Evolutionary conservation across 2,329 filamentous ascomycete species (phyloP).

Genomic region (Trichoderma endophyticum): DNA sequence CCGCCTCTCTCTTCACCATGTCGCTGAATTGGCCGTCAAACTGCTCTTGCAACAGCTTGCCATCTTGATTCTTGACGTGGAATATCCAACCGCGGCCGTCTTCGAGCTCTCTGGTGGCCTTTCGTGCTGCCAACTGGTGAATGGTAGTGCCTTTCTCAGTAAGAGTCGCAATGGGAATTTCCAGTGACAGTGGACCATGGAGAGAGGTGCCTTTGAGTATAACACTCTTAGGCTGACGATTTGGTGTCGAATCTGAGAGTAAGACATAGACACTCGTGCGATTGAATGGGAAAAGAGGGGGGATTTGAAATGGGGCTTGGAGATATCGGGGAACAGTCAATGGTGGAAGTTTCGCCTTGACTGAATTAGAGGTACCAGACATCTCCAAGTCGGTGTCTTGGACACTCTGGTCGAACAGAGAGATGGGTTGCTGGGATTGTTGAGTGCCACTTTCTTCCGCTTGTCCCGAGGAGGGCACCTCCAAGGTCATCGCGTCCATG

Average conservation of each 20-base stretch:
- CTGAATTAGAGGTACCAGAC: constrained; percentile 20
- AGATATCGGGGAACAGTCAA: constrained; percentile 55
- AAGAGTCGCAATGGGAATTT: constrained; percentile 58
- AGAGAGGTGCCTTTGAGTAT: constrained; percentile 55
- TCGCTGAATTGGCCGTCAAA: constrained; percentile 52
- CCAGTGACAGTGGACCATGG: constrained; percentile 58
- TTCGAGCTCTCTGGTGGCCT: constrained; percentile 66
- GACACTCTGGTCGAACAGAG: constrained; percentile 54
- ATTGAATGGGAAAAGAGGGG: constrained; percentile 64
- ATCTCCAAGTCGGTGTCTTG: constrained; percentile 42
- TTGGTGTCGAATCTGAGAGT: constrained; percentile 48
- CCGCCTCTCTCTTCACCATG: constrained; percentile 63
- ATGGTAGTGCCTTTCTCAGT: constrained; percentile 51
- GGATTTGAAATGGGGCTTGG: constrained; percentile 62
- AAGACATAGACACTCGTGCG: constrained; percentile 65
- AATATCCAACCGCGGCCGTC: constrained; percentile 65
- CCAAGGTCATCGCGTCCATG: constrained; percentile 44
- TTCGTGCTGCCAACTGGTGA: constrained; percentile 68
- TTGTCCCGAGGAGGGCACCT: neutral
- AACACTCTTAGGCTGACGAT: constrained; percentile 48
- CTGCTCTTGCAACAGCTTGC: constrained; percentile 44
- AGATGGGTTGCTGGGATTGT: constrained; percentile 45
- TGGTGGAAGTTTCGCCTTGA: constrained; percentile 45
- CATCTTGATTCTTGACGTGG: constrained; percentile 45
- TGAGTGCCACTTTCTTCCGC: neutral